Evolutionary conservation across 2,329 filamentous ascomycete species (phyloP), one percentile per base, ranked within the genome.

Genomic region (Emericellopsis atlantica): DNA sequence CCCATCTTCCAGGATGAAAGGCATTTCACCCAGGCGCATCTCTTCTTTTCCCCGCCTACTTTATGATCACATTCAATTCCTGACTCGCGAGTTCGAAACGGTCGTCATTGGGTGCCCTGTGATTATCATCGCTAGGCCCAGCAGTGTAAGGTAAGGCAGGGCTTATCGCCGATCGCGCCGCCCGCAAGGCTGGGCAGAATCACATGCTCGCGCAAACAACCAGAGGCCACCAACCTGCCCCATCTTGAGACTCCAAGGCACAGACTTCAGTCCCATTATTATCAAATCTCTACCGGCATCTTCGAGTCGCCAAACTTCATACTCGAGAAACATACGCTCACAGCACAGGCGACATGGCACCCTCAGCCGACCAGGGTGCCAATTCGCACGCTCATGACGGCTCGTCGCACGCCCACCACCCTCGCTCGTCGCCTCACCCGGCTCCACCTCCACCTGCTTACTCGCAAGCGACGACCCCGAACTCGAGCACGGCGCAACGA

Each of bases 161-260:
- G 21, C 15, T 37, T 38, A 32, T 37, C 35, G 34, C 43, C 46
- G 41, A 34, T 14, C n/a, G 35, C 31, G 22, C 38, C 40, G 24
- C n/a, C 39, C 15, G n/a, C n/a, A 33, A 24, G 26, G 40, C 24
- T 26, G 36, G 32, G 22, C 26, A 39, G 46, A 61, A 61, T 67
- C 67, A 68, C 64, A 67, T 69, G 65, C 58, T 65, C 50, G 51
- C 36, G 46, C 50, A 46, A 45, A 41, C 45, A 39, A 32, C 39
- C 26, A 9, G 12, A 29, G 12, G 4, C 26, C 26, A 9, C 12
- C 9, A 29, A 12, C 26, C 24, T 12, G 26, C 4, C 4, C 8
- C 26, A 9, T 29, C 26, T 29, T 12, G 26, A 29, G 26, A 9
- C 26, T 29, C 26, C 18, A 3, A 21, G 18, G 18, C 18, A 21